Evolutionary conservation across 441 rosid genomes (phyloP), one percentile per base, ranked within the genome.

Genomic region (Euphorbia celastroides): DNA sequence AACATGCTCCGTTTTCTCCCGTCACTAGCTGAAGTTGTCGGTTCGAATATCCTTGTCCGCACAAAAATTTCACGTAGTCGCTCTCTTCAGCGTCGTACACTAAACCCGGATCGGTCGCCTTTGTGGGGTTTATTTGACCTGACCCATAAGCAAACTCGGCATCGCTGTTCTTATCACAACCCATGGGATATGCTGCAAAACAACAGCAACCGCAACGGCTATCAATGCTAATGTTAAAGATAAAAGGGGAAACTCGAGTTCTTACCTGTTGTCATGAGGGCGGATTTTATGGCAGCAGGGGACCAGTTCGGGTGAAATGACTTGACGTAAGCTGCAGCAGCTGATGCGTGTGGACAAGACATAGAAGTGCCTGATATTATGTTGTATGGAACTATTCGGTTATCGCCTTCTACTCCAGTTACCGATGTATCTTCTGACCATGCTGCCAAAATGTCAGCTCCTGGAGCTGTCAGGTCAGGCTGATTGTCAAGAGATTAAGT

Each of bases 331-430:
- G 96, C 98, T 36, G 96, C 95, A 25, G 87, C 82, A 16, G 86
- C 97, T 19, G 96, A 81, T 66, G 86, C 69, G 74, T 90, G 98
- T 54, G 98, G 98, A 68, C 93, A 95, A 56, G 96, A 82, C 98
- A 92, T 92, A 70, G 96, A 89, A 14, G 97, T 92, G 41, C 96
- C 97, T 16, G 98, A 92, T 3, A 69, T 56, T 51, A 70, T 72
- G 23, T 70, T 78, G 62, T 58, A 78, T 17, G 75, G 64, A 30
- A 63, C 66, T 17, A 70, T 25, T 62, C 80, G 62, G 2, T 16
- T 23, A 56, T 74, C 70, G 8, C 64, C 63, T 0, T 5, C 0
- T 9, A 17, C 0, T 59, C 64, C 56, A 4, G 77, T 48, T 16
- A 69, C 34, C 3, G 70, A 41, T 0, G 54, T 55, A 28, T 26